phyloP scores from a whole-genome alignment of 345 rosid genomes.

The Sisymbrium irio region DNA sequence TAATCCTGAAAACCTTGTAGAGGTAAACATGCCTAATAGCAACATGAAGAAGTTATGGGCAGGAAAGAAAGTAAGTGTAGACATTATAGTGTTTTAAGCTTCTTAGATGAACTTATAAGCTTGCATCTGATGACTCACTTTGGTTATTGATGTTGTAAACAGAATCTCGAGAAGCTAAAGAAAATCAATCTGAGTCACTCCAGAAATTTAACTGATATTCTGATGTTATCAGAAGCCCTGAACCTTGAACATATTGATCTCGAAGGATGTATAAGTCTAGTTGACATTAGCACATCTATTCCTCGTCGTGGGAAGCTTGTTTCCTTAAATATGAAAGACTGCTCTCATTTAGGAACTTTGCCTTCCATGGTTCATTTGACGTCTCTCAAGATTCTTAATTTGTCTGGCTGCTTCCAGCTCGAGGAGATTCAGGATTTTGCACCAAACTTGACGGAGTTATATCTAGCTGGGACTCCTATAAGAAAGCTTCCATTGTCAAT shows the following conservation, averaged over 20 bases:
- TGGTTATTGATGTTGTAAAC: not conserved
- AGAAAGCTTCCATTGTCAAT: conserved; percentile 12
- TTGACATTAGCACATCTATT: conserved; percentile 17
- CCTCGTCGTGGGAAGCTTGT: conserved; percentile 11
- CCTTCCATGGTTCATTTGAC: not conserved
- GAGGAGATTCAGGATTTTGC: conserved; percentile 18
- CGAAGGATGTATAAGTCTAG: conserved; percentile 19
- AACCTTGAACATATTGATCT: conserved; percentile 30
- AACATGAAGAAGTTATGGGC: conserved; percentile 27
- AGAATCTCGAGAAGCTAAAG: conserved; percentile 21
- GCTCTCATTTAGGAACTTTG: not conserved
- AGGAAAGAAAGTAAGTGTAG: conserved; percentile 17
- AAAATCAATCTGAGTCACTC: conserved; percentile 16
- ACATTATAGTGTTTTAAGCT: not conserved
- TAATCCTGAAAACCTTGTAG: conserved; percentile 23
- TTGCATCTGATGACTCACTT: not conserved
- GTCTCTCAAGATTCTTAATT: conserved; percentile 8
- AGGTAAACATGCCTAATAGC: conserved; percentile 20
- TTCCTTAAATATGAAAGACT: conserved; percentile 27
- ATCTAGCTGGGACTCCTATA: conserved; percentile 23
- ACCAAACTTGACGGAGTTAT: conserved; percentile 12
- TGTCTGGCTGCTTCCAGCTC: conserved; percentile 18
- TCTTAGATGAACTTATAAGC: not conserved
- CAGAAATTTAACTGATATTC: not conserved
- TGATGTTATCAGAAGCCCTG: not conserved